Percentiles rank a stretch among this genome's conserved stretches.
Conservation (phyloP, 805 yeast species). For the Brettanomyces bruxellensis region DNA sequence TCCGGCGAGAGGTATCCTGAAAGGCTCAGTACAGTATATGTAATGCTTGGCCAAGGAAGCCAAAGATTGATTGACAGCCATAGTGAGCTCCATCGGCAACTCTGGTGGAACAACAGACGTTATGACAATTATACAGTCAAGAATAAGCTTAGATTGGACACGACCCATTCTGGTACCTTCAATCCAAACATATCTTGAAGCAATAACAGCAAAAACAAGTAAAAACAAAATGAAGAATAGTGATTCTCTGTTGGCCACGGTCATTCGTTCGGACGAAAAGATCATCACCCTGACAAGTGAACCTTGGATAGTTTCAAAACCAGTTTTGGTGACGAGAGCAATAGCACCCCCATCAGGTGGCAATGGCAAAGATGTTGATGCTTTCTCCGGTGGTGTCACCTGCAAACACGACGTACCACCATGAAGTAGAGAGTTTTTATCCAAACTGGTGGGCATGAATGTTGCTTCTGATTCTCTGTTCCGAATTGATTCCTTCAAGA, state of each 20-base stretch:
- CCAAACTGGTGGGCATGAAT: constrained; percentile 72
- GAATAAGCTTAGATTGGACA: constrained; percentile 82
- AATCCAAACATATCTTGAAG: constrained; percentile 97
- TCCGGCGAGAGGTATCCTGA: constrained; percentile 96
- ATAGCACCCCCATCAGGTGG: constrained; percentile 92
- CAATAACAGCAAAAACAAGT: constrained; percentile 85
- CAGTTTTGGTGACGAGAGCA: constrained; percentile 85
- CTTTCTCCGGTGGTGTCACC: constrained; percentile 59
- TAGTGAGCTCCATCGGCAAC: constrained; percentile 96
- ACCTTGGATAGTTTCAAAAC: constrained; percentile 98
- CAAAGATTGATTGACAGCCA: constrained; percentile 93
- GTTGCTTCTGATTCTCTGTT: constrained; percentile 67
- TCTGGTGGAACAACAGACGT: constrained; percentile 99
- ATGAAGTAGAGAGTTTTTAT: constrained; percentile 79
- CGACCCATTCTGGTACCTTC: constrained; percentile 96
- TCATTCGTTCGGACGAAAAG: constrained; percentile 90
- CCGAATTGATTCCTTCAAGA: constrained; percentile 83
- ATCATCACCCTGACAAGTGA: constrained; percentile 96
- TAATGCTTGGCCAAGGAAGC: constrained; percentile 80
- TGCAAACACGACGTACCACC: constrained; percentile 97
- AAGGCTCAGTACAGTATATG: constrained; percentile 96
- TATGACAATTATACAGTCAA: constrained; percentile 91
- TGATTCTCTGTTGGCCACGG: constrained; percentile 93
- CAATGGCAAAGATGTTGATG: constrained; percentile 33
- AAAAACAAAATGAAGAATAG: constrained; percentile 85